These are phyloP conservation scores for Neonectria faginata DNA, from an alignment of 2,329 filamentous ascomycete species.

Conservation along the genomic window DNA sequence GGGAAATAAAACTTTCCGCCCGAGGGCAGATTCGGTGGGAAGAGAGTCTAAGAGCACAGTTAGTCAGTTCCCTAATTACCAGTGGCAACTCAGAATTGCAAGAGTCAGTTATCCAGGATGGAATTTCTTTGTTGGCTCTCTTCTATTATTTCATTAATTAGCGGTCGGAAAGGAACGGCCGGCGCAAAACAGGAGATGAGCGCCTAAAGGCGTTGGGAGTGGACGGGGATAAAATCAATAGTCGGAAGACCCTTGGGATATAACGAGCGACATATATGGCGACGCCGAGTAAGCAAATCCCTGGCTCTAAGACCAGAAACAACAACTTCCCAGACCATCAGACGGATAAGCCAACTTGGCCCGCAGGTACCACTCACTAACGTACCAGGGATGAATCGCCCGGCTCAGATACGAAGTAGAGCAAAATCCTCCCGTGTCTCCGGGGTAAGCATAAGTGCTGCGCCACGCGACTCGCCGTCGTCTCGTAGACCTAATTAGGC, in stretches of 20 bases:
- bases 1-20: slow-evolving; percentile 40
- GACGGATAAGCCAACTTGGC: neutral
- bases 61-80: slow-evolving; percentile 1
- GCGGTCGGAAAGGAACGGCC: slow-evolving; percentile 2
- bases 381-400: neutral
- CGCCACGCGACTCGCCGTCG: neutral
- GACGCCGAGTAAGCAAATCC: slow-evolving; percentile 22
- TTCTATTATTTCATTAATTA: neutral
- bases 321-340: slow-evolving; percentile 1
- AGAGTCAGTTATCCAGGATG: neutral
- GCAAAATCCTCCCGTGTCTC: neutral
- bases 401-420: neutral
- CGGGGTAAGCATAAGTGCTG: slow-evolving; percentile 13
- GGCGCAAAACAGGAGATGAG: slow-evolving; percentile 12
- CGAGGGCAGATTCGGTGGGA: neutral
- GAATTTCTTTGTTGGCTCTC: neutral
- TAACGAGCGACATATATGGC: slow-evolving; percentile 39
- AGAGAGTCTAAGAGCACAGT: slow-evolving; percentile 22
- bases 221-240: slow-evolving; percentile 37
- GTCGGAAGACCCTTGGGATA: slow-evolving; percentile 33
- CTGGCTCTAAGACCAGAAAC: slow-evolving; percentile 12
- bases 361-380: neutral
- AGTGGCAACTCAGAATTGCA: neutral
- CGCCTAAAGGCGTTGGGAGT: slow-evolving; percentile 8
- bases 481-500: neutral